Evolutionary conservation across 1,284 basidiomycete genomes (phyloP).

Genomic region (Cryptococcus sp.): DNA sequence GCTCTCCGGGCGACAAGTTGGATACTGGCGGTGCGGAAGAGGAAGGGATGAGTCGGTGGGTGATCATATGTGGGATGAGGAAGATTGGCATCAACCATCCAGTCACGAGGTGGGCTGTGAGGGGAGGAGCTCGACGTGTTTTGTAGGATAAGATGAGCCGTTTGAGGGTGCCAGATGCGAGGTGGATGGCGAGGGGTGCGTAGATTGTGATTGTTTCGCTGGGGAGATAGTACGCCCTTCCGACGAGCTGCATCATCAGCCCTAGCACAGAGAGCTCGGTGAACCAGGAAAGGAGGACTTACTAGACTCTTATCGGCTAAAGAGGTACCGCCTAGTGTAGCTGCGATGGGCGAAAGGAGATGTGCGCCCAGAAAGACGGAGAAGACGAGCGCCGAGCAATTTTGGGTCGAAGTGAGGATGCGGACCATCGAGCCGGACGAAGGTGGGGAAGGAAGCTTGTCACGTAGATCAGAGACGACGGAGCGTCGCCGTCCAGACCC

Average conservation of each 20-base stretch:
- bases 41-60: constrained; percentile 35
- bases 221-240: constrained; percentile 38
- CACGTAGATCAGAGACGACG: not conserved
- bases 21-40: constrained; percentile 23
- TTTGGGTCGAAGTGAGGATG: constrained; percentile 37
- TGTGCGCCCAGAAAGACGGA: constrained; percentile 38
- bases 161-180: constrained; percentile 21
- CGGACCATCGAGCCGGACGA: constrained; percentile 20
- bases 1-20: constrained; percentile 31
- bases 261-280: not conserved
- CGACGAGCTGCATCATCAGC: constrained; percentile 25
- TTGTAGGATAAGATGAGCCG: constrained; percentile 19
- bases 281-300: constrained; percentile 6
- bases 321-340: constrained; percentile 27
- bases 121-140: constrained; percentile 5
- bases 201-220: constrained; percentile 35
- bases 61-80: constrained; percentile 30
- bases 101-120: constrained; percentile 16
- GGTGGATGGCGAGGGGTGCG: constrained; percentile 31
- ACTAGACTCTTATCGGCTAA: constrained; percentile 39
- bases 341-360: constrained; percentile 37
- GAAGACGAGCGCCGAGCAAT: constrained; percentile 39
- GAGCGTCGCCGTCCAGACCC: not conserved
- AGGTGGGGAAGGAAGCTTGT: not conserved
- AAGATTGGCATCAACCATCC: constrained; percentile 32